These are phyloP conservation scores for Cyclotella atomus DNA, from an alignment of 108 stramenopile species.

Conservation along the genomic window DNA sequence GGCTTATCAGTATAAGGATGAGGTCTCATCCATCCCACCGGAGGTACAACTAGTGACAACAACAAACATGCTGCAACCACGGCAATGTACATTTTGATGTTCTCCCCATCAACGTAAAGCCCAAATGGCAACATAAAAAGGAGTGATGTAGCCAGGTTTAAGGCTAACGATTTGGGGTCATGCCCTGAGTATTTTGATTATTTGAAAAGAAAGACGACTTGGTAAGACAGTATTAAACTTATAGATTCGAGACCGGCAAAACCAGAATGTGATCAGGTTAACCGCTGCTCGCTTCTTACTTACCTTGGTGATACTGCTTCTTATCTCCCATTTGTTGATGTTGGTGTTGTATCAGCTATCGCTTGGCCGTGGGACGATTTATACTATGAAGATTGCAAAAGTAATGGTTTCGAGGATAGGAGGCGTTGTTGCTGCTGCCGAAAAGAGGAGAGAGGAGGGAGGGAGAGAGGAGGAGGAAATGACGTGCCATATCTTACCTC, in stretches of 20 bases:
- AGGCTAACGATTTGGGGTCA: slow-evolving; percentile 74
- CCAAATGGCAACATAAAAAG: slow-evolving; percentile 74
- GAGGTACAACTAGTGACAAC: slow-evolving; percentile 67
- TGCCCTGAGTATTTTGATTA: slow-evolving; percentile 49
- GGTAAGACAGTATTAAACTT: too few relatives aligned
- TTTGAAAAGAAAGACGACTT: neutral
- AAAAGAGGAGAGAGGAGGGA: too few relatives aligned
- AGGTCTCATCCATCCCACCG: slow-evolving; percentile 78
- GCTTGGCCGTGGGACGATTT: too few relatives aligned
- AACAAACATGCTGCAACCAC: slow-evolving; percentile 51
- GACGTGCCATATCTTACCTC: too few relatives aligned
- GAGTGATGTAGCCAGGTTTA: slow-evolving; percentile 67
- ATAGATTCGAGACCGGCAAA: too few relatives aligned
- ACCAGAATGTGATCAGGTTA: too few relatives aligned
- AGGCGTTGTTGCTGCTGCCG: too few relatives aligned
- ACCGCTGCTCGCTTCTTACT: too few relatives aligned
- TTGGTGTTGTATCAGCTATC: too few relatives aligned
- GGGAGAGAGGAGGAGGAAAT: too few relatives aligned
- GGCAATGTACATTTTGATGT: slow-evolving; percentile 30
- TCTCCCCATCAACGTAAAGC: slow-evolving; percentile 45
- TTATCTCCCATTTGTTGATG: slow-evolving; percentile 28
- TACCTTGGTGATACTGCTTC: slow-evolving; percentile 54
- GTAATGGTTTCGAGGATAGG: too few relatives aligned
- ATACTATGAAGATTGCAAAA: too few relatives aligned
- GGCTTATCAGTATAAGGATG: slow-evolving; percentile 84